These are phyloP conservation scores for Cladorrhinum samala DNA, from an alignment of 495 filamentous ascomycete species.

Conservation along the genomic window DNA sequence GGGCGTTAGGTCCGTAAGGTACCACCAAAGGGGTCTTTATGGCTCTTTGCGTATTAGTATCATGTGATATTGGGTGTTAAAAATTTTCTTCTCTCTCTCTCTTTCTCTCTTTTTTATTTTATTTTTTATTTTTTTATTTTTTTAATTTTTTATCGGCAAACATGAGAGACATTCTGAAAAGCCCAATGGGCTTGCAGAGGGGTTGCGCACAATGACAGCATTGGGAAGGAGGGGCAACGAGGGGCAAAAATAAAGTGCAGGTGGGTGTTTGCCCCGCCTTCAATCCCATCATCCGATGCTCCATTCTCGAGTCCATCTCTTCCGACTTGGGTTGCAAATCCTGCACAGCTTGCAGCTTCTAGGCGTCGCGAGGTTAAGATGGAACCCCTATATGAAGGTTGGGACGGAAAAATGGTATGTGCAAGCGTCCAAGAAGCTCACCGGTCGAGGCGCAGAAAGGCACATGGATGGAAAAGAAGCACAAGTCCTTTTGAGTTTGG, in stretches of 20 bases:
- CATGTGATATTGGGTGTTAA: too few species aligned
- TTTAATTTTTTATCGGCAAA: neutral
- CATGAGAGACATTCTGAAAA: too few species aligned
- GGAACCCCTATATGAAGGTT: neutral
- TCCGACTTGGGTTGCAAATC: neutral
- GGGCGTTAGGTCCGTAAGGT: too few species aligned
- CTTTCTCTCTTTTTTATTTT: too few species aligned
- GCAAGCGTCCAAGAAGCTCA: neutral
- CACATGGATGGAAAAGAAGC: too few species aligned
- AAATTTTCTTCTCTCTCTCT: too few species aligned
- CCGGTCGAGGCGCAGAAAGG: neutral
- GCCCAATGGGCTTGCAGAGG: neutral
- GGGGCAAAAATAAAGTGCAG: neutral
- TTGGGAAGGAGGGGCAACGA: neutral
- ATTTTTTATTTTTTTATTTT: neutral
- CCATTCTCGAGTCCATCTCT: neutral
- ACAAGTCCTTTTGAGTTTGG: neutral
- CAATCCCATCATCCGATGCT: too few species aligned
- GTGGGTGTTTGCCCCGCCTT: neutral
- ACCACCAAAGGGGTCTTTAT: too few species aligned
- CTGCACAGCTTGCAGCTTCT: too few species aligned
- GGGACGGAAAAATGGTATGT: neutral
- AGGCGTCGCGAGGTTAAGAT: too few species aligned
- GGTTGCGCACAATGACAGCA: constrained; percentile 11
- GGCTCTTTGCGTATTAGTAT: too few species aligned